Evolutionary conservation across 2,329 filamentous ascomycete genomes (phyloP), one percentile per base, ranked within the genome.

Genomic region (Colletotrichum theobromicola): DNA sequence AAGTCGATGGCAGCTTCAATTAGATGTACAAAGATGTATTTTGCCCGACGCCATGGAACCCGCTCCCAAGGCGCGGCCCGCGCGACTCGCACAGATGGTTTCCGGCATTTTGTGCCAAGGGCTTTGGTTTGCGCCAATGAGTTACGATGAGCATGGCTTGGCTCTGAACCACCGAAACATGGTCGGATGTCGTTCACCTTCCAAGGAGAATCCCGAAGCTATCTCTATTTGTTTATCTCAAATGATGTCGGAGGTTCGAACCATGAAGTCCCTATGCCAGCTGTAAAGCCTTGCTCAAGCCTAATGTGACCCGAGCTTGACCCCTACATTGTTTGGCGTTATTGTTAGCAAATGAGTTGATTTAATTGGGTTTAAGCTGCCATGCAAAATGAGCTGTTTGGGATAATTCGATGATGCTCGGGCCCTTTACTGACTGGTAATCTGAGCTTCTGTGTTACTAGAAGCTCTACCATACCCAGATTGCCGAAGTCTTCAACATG

Each of bases 1-100:
- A 21, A 46, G 0, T 46, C 0, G 5, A 4, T 2, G n/a, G 13
- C 0, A 21, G 1, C n/a, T 18, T 46, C 10, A 21, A 12, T 12
- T 5, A 46, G n/a, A 13, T 46, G n/a, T 10, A 46, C 0, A n/a
- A 46, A 21, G n/a, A 21, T 21, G 42, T 46, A 46, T 46, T 46
- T 46, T 46, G 21, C 42, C 42, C 42, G n/a, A 21, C n/a, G 42
- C 2, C 42, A 21, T 46, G 42, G 42, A 21, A 46, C 42, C n/a
- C n/a, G n/a, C 42, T 18, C 18, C 21, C 42, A 46, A 4, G 42
- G 42, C n/a, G 42, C 42, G 4, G 42, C 42, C 42, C 18, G n/a
- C 42, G 42, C 18, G 42, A 46, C 21, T 21, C n/a, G 42, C 42
- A 46, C 42, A 21, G 42, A 46, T 46, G 42, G 42, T 21, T 46